phyloP scores from a whole-genome alignment of 441 rosid species.

The Isatis lusitanica region DNA sequence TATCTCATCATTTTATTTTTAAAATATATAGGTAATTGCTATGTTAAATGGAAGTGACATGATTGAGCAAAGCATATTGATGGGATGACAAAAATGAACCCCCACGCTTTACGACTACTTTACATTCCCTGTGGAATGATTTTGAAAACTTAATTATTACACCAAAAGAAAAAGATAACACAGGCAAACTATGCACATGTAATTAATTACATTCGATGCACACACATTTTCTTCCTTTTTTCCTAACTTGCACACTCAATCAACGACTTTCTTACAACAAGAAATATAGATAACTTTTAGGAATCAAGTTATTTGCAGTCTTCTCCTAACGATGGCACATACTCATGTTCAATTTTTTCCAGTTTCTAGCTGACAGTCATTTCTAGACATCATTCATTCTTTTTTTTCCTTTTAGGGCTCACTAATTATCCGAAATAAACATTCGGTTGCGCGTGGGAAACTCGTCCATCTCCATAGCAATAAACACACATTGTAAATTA shows the following conservation, averaged over 20 bases:
- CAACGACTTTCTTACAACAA: background rate
- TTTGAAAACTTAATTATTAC: slow-evolving; percentile 30
- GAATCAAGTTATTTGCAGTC: slow-evolving; percentile 13
- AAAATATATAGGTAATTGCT: slow-evolving; percentile 21
- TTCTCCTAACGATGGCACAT: background rate
- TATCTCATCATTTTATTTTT: slow-evolving; percentile 6
- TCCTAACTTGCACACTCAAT: slow-evolving; percentile 15
- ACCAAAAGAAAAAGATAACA: slow-evolving; percentile 32
- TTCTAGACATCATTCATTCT: too few relatives aligned
- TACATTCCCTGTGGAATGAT: slow-evolving; percentile 34
- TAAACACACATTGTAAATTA: too few relatives aligned
- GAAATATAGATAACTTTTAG: background rate
- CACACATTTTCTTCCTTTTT: slow-evolving; percentile 5
- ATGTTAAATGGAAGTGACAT: slow-evolving; percentile 33
- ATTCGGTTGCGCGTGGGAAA: too few relatives aligned
- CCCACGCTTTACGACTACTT: slow-evolving; percentile 41
- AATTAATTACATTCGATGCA: slow-evolving; percentile 18
- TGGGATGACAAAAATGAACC: slow-evolving; percentile 31
- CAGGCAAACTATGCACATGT: slow-evolving; percentile 28
- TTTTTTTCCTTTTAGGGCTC: too few relatives aligned
- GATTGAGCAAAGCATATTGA: slow-evolving; percentile 34
- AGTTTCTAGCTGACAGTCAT: too few relatives aligned
- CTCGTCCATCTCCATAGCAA: too few relatives aligned
- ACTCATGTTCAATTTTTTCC: background rate
- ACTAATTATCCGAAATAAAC: too few relatives aligned